Evolutionary conservation across 1,139 yeast genomes (phyloP).

Genomic region (Yamadazyma conglobata): DNA sequence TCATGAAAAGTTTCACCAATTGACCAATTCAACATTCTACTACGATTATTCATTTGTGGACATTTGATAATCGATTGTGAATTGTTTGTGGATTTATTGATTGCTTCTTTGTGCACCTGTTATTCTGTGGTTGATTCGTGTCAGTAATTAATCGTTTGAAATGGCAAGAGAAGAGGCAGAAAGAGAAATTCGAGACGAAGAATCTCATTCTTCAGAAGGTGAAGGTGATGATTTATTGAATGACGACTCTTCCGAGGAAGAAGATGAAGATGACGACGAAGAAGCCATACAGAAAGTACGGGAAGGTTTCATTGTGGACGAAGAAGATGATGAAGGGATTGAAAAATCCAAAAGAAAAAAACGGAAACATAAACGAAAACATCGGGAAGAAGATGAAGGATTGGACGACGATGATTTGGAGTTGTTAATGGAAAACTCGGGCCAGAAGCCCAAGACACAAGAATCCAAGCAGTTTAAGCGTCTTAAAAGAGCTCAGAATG

Average conservation of each 20-base stretch:
- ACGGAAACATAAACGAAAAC: constrained; percentile 37
- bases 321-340: constrained; percentile 64
- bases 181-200: constrained; percentile 34
- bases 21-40: not conserved
- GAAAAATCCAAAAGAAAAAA: constrained; percentile 27
- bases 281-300: constrained; percentile 73
- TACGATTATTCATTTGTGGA: too few species aligned
- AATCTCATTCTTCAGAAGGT: constrained; percentile 27
- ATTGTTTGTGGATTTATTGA: too few species aligned
- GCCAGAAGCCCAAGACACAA: constrained; percentile 45
- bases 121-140: too few species aligned
- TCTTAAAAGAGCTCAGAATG: constrained; percentile 64
- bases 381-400: constrained; percentile 58
- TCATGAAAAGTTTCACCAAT: constrained; percentile 2
- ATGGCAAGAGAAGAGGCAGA: constrained; percentile 26
- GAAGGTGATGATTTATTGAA: constrained; percentile 47
- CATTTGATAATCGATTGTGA: too few species aligned
- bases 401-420: constrained; percentile 95
- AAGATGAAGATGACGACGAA: constrained; percentile 71
- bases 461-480: constrained; percentile 63
- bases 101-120: too few species aligned
- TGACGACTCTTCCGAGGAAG: constrained; percentile 68
- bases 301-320: constrained; percentile 93
- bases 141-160: too few species aligned
- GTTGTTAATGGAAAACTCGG: constrained; percentile 84